These are phyloP conservation scores for Trapa bicornis DNA, from an alignment of 345 rosid genomes.

Conservation along the genomic window DNA sequence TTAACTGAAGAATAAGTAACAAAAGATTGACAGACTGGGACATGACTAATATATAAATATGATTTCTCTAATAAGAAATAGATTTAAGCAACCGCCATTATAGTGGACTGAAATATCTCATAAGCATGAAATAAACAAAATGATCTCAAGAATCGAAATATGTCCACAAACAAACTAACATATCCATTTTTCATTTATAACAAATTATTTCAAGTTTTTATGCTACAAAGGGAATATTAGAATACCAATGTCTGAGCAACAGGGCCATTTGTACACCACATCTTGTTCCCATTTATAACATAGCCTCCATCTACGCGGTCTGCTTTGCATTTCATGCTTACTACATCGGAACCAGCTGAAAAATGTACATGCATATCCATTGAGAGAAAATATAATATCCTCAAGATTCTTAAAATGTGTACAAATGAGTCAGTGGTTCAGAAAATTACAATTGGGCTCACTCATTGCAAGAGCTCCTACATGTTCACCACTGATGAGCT, in stretches of 20 bases:
- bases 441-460: conserved; percentile 77
- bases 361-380: conserved; percentile 3
- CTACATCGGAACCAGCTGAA: conserved; percentile 93
- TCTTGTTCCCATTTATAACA: conserved; percentile 72
- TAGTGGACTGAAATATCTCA: background rate
- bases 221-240: background rate
- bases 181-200: too few species aligned
- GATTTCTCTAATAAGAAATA: background rate
- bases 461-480: conserved; percentile 98
- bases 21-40: background rate
- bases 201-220: background rate
- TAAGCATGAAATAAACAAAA: background rate
- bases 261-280: conserved; percentile 99
- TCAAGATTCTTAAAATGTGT: background rate
- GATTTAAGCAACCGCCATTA: background rate
- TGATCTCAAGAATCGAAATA: background rate
- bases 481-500: conserved; percentile 97
- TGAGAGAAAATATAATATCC: conserved; percentile 2
- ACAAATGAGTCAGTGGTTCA: conserved; percentile 4
- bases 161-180: background rate
- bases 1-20: background rate
- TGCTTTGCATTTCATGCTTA: conserved; percentile 95
- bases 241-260: conserved; percentile 82
- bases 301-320: conserved; percentile 78
- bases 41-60: background rate